Evolutionary conservation across 2,329 filamentous ascomycete genomes (phyloP), one percentile per base, ranked within the genome.

Genomic region (Paecilomyces dactylethromorphus): DNA sequence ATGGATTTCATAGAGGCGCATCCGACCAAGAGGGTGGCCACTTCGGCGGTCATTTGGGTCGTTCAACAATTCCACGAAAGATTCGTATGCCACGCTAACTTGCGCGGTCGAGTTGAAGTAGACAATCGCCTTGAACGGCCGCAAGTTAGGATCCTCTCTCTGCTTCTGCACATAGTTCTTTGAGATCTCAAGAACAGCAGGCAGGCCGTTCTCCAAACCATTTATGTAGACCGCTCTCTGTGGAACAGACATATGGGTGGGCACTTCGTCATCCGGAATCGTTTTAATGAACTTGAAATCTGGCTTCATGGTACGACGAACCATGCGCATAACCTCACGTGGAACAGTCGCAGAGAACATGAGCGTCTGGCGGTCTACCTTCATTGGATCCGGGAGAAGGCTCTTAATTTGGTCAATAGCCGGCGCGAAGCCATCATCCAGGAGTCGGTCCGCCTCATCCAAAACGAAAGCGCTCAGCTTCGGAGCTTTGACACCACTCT

Each of bases 281-380:
- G 91, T 96, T 74, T 93, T 90, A 60, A 97, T 86, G 68, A 94
- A 96, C 71, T 95, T 86, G 74, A 96, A 97, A 65, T 91, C 80
- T 1, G 85, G 84, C 71, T 92, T 91, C 72, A 97, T 87, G 65
- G 91, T 91, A 64, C 79, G 76, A 60, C 87, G 84, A 49, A 95
- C 93, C 54, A 97, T 83, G 51, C 83, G 77, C 65, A 96, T 87
- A 52, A 99, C 93, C 62, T 92, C 85, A 60, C 83, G 82, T 53
- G 93, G 91, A 32, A 99, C 89, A 11, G 94, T 99, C 52, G 94
- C 94, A 13, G 93, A 97, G 74, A 96, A 97, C 75, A 99, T 87
- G 68, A 99, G 85, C 6, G 92, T 97, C 74, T 99, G 94, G 55
- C 93, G 87, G 57, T 88, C 82, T 60, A 87, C 84, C 56, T 86